Percentiles rank a stretch among this genome's conserved stretches.
phyloP scores from a whole-genome alignment of 2,329 filamentous ascomycete species.

The Colletotrichum camelliae region DNA sequence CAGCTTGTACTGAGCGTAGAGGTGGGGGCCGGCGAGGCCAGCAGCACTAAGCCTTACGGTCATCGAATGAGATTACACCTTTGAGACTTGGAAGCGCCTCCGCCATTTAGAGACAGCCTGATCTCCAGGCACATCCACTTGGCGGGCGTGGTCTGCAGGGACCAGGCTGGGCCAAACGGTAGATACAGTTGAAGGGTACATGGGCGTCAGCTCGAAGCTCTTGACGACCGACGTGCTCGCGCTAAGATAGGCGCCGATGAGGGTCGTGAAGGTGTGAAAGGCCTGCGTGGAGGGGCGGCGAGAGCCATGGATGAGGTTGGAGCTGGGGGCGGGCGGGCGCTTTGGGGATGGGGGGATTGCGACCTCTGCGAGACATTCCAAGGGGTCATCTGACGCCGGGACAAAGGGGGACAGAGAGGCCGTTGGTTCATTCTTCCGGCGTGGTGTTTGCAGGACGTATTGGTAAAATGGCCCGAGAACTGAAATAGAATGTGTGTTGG shows the following conservation, averaged over 20 bases:
- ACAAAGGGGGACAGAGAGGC: background rate
- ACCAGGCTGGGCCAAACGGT: background rate
- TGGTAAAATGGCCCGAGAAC: background rate
- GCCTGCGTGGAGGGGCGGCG: background rate
- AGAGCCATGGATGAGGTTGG: background rate
- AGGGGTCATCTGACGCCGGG: conserved; percentile 9
- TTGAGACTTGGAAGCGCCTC: background rate
- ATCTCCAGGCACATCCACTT: background rate
- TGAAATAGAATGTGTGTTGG: background rate
- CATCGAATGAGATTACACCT: background rate
- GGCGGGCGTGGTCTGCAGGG: background rate
- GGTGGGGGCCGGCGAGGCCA: background rate
- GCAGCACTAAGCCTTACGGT: background rate
- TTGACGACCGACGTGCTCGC: background rate
- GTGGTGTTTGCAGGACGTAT: background rate
- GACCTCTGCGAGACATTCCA: conserved; percentile 8
- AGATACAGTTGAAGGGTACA: background rate
- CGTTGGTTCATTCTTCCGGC: background rate
- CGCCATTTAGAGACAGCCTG: background rate
- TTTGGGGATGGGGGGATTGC: background rate
- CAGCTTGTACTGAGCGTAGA: background rate
- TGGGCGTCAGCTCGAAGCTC: background rate
- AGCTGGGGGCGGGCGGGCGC: background rate
- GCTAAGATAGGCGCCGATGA: conserved; percentile 11
- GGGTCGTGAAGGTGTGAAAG: conserved; percentile 4